Percentiles rank a stretch among this genome's conserved stretches.
Evolutionary conservation across 1,284 basidiomycete genomes (phyloP).

Genomic region (Papiliotrema terrestris): DNA sequence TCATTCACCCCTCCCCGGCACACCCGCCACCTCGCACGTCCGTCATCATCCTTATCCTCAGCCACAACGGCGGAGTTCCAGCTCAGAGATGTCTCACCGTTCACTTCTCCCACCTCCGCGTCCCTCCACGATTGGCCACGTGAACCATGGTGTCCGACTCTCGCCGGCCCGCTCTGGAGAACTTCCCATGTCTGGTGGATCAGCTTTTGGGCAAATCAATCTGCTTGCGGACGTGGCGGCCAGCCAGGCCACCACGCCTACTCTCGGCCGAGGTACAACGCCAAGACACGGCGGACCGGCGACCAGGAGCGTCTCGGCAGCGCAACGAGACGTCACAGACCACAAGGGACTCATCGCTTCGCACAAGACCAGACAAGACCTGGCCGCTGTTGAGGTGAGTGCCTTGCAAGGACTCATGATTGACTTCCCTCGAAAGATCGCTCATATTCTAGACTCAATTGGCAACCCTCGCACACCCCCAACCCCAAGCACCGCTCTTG

Average conservation of each 20-base stretch:
- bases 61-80: not conserved
- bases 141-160: not conserved
- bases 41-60: not conserved
- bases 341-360: too few species aligned
- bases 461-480: not conserved
- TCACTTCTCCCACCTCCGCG: not conserved
- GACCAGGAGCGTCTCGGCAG: too few species aligned
- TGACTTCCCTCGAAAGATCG: not conserved
- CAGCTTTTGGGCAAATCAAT: not conserved
- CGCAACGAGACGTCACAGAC: too few species aligned
- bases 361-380: too few species aligned
- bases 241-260: not conserved
- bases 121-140: not conserved
- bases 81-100: not conserved
- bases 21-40: not conserved
- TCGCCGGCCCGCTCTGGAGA: not conserved
- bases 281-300: too few species aligned
- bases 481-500: not conserved
- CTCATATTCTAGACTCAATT: not conserved
- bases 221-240: conserved; percentile 3
- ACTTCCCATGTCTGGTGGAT: not conserved
- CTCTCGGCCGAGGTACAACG: too few species aligned
- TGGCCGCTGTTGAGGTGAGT: too few species aligned
- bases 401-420: too few species aligned
- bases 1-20: not conserved